Percentiles rank a stretch among this genome's conserved stretches.
Evolutionary conservation across 2,329 filamentous ascomycete genomes (phyloP).

Genomic region (Seiridium cupressi): DNA sequence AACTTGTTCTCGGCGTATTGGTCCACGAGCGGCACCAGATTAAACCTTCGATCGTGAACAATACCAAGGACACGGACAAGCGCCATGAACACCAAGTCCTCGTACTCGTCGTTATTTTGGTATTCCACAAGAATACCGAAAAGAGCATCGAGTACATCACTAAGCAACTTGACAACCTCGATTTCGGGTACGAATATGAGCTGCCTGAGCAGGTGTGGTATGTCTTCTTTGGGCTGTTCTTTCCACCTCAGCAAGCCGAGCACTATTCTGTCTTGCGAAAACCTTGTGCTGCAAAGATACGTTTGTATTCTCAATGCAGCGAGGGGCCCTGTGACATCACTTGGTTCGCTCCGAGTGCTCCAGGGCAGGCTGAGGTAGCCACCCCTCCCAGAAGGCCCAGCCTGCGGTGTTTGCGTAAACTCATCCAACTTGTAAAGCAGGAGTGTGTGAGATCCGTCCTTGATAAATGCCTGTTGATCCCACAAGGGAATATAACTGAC

Average conservation of each 20-base stretch:
- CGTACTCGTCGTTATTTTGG: slow-evolving; percentile 86
- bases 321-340: slow-evolving; percentile 76
- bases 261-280: slow-evolving; percentile 87
- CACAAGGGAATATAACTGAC: slow-evolving; percentile 91
- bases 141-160: slow-evolving; percentile 84
- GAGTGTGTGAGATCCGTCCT: slow-evolving; percentile 78
- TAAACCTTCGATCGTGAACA: slow-evolving; percentile 91
- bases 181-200: slow-evolving; percentile 95
- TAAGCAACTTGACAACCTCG: slow-evolving; percentile 91
- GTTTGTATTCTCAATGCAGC: slow-evolving; percentile 79
- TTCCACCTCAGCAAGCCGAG: slow-evolving; percentile 85
- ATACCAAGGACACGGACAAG: slow-evolving; percentile 89
- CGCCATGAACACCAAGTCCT: slow-evolving; percentile 88
- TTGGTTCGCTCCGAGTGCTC: slow-evolving; percentile 65
- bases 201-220: slow-evolving; percentile 73
- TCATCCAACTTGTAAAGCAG: slow-evolving; percentile 92
- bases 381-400: slow-evolving; percentile 67
- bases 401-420: slow-evolving; percentile 68
- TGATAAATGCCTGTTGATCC: slow-evolving; percentile 86
- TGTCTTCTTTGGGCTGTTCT: slow-evolving; percentile 67
- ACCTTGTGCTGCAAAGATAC: slow-evolving; percentile 89
- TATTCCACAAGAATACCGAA: slow-evolving; percentile 91
- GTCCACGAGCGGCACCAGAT: slow-evolving; percentile 85
- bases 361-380: slow-evolving; percentile 86
- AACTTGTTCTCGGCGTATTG: slow-evolving; percentile 86